phyloP scores from a whole-genome alignment of 1,284 basidiomycete species.

The Tilletia caries region DNA sequence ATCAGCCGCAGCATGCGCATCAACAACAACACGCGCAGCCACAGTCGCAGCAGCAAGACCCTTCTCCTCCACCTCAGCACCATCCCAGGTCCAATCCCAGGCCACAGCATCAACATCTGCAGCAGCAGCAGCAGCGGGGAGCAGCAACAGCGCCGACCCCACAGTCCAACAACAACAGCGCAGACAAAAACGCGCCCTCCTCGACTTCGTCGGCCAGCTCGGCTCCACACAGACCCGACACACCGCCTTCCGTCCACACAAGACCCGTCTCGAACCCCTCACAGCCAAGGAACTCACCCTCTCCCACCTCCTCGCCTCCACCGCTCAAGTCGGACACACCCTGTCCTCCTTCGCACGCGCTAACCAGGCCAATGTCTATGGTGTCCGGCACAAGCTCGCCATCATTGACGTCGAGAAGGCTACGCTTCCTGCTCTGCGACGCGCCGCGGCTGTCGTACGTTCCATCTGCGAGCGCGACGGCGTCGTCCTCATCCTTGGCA shows the following conservation, averaged over 20 bases:
- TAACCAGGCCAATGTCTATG: conserved; percentile 90
- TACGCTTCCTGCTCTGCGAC: conserved; percentile 83
- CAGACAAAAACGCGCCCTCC: conserved; percentile 31
- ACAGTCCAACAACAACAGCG: conserved; percentile 17
- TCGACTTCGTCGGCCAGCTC: conserved; percentile 43
- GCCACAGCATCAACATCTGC: background rate
- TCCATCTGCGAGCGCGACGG: conserved; percentile 79
- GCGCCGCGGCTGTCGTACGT: conserved; percentile 81
- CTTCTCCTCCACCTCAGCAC: background rate
- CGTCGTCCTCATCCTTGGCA: conserved; percentile 84
- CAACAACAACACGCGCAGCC: background rate
- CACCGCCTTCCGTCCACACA: conserved; percentile 71
- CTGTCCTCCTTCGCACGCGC: conserved; percentile 77
- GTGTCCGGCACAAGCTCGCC: conserved; percentile 80
- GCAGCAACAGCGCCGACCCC: too few relatives aligned
- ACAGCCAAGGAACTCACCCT: conserved; percentile 68
- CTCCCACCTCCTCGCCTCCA: conserved; percentile 84
- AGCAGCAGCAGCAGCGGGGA: too few relatives aligned
- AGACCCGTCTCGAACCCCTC: conserved; percentile 67
- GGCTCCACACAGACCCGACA: conserved; percentile 74
- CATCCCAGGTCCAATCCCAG: background rate
- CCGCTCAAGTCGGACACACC: conserved; percentile 89
- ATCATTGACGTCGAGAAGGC: conserved; percentile 88
- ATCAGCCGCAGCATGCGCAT: background rate
- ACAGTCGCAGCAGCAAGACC: background rate